Conservation (phyloP, 164 flowering plant genomes). For the Magnolia sinica region DNA sequence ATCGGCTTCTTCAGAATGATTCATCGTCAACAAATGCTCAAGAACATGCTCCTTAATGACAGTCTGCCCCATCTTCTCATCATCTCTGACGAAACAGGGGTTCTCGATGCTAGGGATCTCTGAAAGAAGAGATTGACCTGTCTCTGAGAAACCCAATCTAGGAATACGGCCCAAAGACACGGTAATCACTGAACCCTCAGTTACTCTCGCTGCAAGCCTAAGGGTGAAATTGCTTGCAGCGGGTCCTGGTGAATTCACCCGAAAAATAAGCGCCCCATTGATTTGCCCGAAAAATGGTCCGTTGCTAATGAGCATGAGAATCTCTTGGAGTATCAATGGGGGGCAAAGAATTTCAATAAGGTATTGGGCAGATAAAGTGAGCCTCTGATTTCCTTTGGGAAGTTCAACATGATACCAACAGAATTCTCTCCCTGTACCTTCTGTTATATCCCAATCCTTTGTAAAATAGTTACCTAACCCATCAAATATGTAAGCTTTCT, state of each 20-base stretch:
- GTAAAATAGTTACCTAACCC: conserved; percentile 70
- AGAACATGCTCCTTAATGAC: conserved; percentile 96
- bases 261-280: conserved; percentile 88
- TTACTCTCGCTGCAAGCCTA: conserved; percentile 82
- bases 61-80: conserved; percentile 32
- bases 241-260: conserved; percentile 94
- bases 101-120: conserved; percentile 87
- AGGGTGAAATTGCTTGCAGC: conserved; percentile 74
- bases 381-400: conserved; percentile 77
- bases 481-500: conserved; percentile 84
- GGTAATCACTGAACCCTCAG: conserved; percentile 82
- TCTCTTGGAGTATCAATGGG: conserved; percentile 94
- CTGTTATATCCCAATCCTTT: conserved; percentile 88
- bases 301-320: conserved; percentile 84
- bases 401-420: conserved; percentile 99
- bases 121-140: conserved; percentile 73
- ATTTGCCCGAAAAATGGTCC: conserved; percentile 98
- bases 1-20: conserved; percentile 97
- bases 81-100: conserved; percentile 37
- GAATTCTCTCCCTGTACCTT: conserved; percentile 74
- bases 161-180: conserved; percentile 95
- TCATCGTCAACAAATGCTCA: conserved; percentile 91
- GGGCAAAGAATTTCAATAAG: conserved; percentile 92
- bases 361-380: conserved; percentile 72
- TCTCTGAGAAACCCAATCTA: conserved; percentile 79